Percentiles rank a stretch among this genome's conserved stretches.
phyloP scores from a whole-genome alignment of 2,329 filamentous ascomycete species.

The Monascus ruber region DNA sequence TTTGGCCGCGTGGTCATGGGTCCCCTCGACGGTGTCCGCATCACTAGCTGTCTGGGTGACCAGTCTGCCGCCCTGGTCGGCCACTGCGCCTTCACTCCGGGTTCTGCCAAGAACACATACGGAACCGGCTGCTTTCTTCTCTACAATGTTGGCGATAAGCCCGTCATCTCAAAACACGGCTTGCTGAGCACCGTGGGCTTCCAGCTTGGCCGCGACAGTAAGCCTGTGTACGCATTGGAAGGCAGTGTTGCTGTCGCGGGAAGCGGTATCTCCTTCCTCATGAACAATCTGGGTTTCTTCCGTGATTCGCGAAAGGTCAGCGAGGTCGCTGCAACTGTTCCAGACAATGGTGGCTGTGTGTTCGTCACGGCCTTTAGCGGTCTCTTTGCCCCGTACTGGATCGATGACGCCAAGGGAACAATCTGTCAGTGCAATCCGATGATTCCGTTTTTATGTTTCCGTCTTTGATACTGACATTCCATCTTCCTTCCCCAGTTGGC shows the following conservation, averaged over 20 bases:
- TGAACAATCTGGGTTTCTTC: conserved; percentile 55
- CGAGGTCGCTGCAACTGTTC: conserved; percentile 51
- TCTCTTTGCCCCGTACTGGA: conserved; percentile 88
- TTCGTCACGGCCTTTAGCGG: conserved; percentile 88
- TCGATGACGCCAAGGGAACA: conserved; percentile 82
- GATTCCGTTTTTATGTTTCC: conserved; percentile 1
- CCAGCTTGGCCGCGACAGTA: conserved; percentile 59
- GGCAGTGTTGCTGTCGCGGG: conserved; percentile 75
- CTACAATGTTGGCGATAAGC: conserved; percentile 76
- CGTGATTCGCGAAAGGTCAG: conserved; percentile 52
- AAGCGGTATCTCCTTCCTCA: conserved; percentile 64
- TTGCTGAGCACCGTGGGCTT: conserved; percentile 80
- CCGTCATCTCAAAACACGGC: conserved; percentile 73
- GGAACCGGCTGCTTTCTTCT: conserved; percentile 82
- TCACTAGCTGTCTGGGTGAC: conserved; percentile 77
- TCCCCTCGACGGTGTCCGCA: conserved; percentile 55
- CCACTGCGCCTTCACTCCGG: conserved; percentile 71
- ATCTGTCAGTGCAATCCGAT: conserved; percentile 46
- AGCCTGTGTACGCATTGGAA: conserved; percentile 69
- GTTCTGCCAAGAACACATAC: conserved; percentile 82
- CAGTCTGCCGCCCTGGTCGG: conserved; percentile 79
- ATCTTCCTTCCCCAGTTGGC: conserved; percentile 43
- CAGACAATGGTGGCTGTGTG: conserved; percentile 71
- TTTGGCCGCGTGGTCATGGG: conserved; percentile 60
- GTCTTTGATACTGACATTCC: conserved; percentile 3